These are phyloP conservation scores for Theobroma cacao DNA, from an alignment of 345 rosid genomes.

Conservation along the genomic window DNA sequence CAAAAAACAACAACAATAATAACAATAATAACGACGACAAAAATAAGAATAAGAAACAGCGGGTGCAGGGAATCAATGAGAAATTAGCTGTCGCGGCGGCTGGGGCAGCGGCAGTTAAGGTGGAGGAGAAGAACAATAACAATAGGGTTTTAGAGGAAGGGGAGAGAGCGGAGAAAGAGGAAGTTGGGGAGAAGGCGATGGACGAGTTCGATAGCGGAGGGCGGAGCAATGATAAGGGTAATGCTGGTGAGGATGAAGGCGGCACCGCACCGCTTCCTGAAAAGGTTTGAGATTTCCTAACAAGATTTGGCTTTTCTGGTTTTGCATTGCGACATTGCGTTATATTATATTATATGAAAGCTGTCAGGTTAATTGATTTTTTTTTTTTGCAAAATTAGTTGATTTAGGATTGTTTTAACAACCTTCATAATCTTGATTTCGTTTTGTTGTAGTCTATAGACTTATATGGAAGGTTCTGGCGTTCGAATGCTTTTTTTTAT, in stretches of 20 bases:
- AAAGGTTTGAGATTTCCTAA: conserved; percentile 34
- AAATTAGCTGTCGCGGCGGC: conserved; percentile 27
- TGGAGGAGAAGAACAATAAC: conserved; percentile 6
- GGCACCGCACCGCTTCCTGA: conserved; percentile 51
- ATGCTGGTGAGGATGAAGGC: conserved; percentile 57
- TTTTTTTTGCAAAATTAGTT: background rate
- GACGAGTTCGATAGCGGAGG: conserved; percentile 36
- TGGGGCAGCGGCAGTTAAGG: conserved; percentile 18
- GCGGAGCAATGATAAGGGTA: conserved; percentile 38
- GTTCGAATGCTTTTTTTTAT: background rate
- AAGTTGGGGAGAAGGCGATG: conserved; percentile 46
- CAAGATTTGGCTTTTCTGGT: background rate
- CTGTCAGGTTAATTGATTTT: background rate
- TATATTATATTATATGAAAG: background rate
- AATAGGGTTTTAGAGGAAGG: conserved; percentile 17
- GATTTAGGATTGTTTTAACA: background rate
- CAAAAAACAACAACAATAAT: background rate
- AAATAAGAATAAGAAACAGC: conserved; percentile 11
- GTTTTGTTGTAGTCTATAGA: background rate
- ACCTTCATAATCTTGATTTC: background rate
- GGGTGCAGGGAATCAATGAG: conserved; percentile 19
- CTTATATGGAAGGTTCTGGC: background rate
- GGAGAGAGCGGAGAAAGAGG: conserved; percentile 29
- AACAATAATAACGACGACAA: background rate
- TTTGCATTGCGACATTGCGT: background rate